These are phyloP conservation scores for Penicillium egyptiacum DNA, from an alignment of 495 filamentous ascomycete genomes.

Conservation along the genomic window DNA sequence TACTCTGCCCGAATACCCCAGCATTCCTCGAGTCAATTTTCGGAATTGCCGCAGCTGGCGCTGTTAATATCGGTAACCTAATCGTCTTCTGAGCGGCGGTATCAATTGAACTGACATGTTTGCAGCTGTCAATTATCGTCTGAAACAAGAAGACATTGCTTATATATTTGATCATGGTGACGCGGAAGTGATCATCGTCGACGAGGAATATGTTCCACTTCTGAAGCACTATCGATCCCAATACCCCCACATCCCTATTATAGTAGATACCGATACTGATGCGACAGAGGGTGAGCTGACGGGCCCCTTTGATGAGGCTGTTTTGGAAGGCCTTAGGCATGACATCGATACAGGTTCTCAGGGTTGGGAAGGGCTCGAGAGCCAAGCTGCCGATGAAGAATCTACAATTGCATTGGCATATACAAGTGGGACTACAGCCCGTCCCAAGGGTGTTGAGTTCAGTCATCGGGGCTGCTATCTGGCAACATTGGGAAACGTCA, in stretches of 20 bases:
- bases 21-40: constrained; percentile 91
- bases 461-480: constrained; percentile 88
- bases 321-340: constrained; percentile 73
- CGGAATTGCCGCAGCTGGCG: constrained; percentile 82
- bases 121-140: constrained; percentile 77
- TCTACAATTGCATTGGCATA: constrained; percentile 82
- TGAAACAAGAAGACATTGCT: constrained; percentile 82
- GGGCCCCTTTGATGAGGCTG: constrained; percentile 81
- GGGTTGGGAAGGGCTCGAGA: constrained; percentile 77
- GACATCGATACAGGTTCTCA: constrained; percentile 60
- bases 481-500: constrained; percentile 77
- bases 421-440: constrained; percentile 90
- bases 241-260: constrained; percentile 61
- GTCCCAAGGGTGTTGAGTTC: constrained; percentile 90
- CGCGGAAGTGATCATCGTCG: constrained; percentile 85
- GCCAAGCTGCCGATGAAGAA: constrained; percentile 71
- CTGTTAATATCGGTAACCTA: constrained; percentile 63
- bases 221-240: constrained; percentile 61
- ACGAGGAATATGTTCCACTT: constrained; percentile 71
- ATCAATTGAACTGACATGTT: neutral
- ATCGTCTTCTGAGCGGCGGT: neutral
- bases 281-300: constrained; percentile 67
- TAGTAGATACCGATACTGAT: constrained; percentile 86
- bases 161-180: constrained; percentile 89
- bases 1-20: constrained; percentile 88